Evolutionary conservation across 768 basidiomycete genomes (phyloP).

Genomic region (Boletus vinaceobasis): DNA sequence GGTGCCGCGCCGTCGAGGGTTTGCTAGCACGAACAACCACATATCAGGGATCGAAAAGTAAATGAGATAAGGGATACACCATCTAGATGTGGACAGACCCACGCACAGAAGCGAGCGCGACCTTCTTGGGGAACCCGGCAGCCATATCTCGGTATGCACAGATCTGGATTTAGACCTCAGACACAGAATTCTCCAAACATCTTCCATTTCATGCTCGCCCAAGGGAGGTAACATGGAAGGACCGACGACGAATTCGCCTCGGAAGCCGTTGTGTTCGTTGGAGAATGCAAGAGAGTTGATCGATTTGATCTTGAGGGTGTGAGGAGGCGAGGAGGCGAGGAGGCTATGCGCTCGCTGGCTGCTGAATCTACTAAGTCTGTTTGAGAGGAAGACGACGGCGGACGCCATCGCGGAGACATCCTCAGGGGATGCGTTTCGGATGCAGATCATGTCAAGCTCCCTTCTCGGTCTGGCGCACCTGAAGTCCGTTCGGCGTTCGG

Average conservation of each 20-base stretch:
- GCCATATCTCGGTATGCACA: slow-evolving; percentile 40
- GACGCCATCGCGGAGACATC: slow-evolving; percentile 10
- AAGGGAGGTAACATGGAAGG: slow-evolving; percentile 43
- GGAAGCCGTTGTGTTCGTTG: slow-evolving; percentile 5
- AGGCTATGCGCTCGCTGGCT: neutral
- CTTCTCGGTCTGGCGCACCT: slow-evolving; percentile 3
- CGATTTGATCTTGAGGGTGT: slow-evolving; percentile 24
- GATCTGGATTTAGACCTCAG: slow-evolving; percentile 33
- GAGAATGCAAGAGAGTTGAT: slow-evolving; percentile 24
- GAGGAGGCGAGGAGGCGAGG: neutral
- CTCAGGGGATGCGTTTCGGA: neutral
- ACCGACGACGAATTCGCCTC: slow-evolving; percentile 41
- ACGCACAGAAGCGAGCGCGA: slow-evolving; percentile 18
- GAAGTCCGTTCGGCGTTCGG: neutral
- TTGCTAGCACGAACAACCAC: slow-evolving; percentile 5
- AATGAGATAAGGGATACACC: slow-evolving; percentile 8
- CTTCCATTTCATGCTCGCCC: slow-evolving; percentile 32
- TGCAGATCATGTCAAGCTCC: neutral
- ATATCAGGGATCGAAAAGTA: neutral
- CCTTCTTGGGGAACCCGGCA: slow-evolving; percentile 19
- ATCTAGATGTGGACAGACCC: slow-evolving; percentile 16
- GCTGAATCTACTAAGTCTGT: neutral
- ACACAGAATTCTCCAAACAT: slow-evolving; percentile 38
- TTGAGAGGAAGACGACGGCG: slow-evolving; percentile 20
- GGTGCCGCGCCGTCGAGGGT: slow-evolving; percentile 11